Percentiles rank a stretch among this genome's conserved stretches.
Conservation (phyloP, 768 basidiomycete species). For the Boletales sp. region DNA sequence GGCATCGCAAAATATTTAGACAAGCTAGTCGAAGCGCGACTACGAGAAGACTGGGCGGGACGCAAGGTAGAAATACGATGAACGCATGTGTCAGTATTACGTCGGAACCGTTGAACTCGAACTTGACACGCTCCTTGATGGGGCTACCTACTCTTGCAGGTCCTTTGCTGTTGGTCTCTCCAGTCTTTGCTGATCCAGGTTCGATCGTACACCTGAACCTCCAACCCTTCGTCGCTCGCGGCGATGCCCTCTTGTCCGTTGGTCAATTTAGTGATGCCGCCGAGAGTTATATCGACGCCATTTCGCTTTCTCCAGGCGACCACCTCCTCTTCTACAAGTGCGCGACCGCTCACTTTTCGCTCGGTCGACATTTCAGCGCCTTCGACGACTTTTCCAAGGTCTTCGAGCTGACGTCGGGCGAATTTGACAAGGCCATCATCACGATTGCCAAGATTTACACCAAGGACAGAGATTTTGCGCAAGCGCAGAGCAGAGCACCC, state of each 20-base stretch:
- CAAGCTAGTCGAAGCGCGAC: conserved; percentile 55
- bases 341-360: conserved; percentile 83
- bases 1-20: conserved; percentile 67
- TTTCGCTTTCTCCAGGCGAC: conserved; percentile 70
- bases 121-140: too few species aligned
- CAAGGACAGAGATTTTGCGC: conserved; percentile 70
- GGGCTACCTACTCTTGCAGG: too few species aligned
- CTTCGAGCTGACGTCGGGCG: conserved; percentile 63
- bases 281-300: conserved; percentile 76
- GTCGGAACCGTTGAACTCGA: too few species aligned
- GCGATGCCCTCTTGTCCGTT: conserved; percentile 64
- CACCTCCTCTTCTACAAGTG: conserved; percentile 90
- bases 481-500: conserved; percentile 55
- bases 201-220: conserved; percentile 58
- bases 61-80: conserved; percentile 61
- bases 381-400: conserved; percentile 87
- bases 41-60: conserved; percentile 67
- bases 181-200: conserved; percentile 21
- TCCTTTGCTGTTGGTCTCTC: too few species aligned
- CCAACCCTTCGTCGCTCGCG: conserved; percentile 66
- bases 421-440: conserved; percentile 78
- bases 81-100: too few species aligned
- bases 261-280: conserved; percentile 84
- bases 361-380: conserved; percentile 67
- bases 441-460: conserved; percentile 85